These are phyloP conservation scores for Tetragonia tetragonoides DNA, from an alignment of 148 eudicot species.

Conservation along the genomic window DNA sequence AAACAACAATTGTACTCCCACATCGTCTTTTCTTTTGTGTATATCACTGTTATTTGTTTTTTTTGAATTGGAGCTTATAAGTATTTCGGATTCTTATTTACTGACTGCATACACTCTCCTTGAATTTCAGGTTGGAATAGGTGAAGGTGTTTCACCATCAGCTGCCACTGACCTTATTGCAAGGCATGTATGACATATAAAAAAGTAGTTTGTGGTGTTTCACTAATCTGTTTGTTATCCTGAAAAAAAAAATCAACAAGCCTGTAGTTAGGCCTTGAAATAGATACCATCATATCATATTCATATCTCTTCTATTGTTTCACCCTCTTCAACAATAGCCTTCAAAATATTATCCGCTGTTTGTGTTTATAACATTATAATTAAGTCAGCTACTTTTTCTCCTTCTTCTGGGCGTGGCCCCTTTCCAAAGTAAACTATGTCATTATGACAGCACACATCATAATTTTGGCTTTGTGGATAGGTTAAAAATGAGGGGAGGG, in stretches of 20 bases:
- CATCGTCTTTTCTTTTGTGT: background rate
- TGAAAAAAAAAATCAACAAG: background rate
- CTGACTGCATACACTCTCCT: constrained; percentile 15
- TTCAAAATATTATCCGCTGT: background rate
- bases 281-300: background rate
- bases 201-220: constrained; percentile 9
- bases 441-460: background rate
- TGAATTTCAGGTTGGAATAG: constrained; percentile 83
- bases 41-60: background rate
- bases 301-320: too few species aligned
- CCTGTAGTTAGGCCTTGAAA: background rate
- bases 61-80: background rate
- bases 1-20: background rate
- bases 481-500: background rate
- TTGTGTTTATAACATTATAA: background rate
- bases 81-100: background rate
- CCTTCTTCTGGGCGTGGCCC: background rate
- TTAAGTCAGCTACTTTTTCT: background rate
- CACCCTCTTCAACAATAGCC: background rate
- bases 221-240: background rate
- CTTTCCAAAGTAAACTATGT: too few species aligned
- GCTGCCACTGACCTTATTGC: constrained; percentile 99
- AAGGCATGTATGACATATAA: constrained; percentile 53
- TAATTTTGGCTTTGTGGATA: background rate
- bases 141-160: constrained; percentile 99